Percentiles rank a stretch among this genome's conserved stretches.
These are phyloP conservation scores for Mrakia gelida DNA, from an alignment of 768 basidiomycete species.

Conservation along the genomic window DNA sequence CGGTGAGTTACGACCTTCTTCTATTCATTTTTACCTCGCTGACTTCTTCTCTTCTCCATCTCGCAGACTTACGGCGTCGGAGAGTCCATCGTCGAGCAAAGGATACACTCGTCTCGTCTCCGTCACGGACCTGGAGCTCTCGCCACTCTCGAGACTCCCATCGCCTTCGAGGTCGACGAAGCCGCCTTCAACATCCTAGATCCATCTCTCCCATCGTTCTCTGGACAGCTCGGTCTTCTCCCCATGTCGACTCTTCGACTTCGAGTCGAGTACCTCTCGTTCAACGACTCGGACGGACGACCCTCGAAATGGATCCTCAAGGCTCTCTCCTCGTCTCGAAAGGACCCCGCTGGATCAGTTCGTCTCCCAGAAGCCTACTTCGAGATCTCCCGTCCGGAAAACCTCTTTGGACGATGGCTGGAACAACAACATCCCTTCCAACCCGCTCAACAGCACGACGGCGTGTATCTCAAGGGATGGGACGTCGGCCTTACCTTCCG, in stretches of 20 bases:
- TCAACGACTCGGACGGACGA: background rate
- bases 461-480: too few relatives aligned
- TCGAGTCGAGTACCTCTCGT: slow-evolving; percentile 13
- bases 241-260: background rate
- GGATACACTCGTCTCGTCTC: background rate
- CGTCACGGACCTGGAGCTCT: background rate
- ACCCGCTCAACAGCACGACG: too few relatives aligned
- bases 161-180: background rate
- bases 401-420: too few relatives aligned
- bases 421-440: too few relatives aligned
- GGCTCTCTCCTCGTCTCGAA: background rate
- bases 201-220: background rate
- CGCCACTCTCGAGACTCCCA: background rate
- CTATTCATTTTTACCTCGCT: background rate
- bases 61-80: background rate
- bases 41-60: background rate
- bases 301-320: slow-evolving; percentile 18
- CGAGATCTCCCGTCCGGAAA: background rate
- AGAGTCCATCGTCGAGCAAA: background rate
- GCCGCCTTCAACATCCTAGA: background rate
- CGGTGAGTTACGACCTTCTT: background rate
- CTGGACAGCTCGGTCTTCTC: background rate
- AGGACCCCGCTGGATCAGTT: background rate
- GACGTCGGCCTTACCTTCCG: background rate
- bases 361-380: background rate